A percentile compares a stretch with the other conserved stretches of the same genome.
phyloP scores from a whole-genome alignment of 768 basidiomycete species.

The Termitomyces sp. region DNA sequence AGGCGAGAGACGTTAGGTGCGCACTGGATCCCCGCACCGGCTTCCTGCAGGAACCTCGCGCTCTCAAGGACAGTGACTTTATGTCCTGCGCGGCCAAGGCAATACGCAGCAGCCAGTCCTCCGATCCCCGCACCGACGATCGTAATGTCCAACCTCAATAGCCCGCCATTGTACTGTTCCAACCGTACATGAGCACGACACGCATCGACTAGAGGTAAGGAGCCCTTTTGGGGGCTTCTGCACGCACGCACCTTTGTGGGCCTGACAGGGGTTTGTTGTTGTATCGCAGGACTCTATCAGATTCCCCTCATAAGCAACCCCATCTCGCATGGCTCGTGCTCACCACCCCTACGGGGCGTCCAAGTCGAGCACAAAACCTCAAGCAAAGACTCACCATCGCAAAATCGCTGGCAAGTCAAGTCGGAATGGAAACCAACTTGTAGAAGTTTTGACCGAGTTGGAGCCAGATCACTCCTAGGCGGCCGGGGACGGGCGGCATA shows the following conservation, averaged over 20 bases:
- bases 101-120: slow-evolving; percentile 41
- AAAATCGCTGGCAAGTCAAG: background rate
- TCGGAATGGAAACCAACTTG: background rate
- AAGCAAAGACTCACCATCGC: background rate
- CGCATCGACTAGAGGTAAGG: too few species aligned
- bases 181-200: background rate
- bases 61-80: slow-evolving; percentile 43
- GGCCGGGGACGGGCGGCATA: background rate
- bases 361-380: background rate
- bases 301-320: too few species aligned
- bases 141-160: slow-evolving; percentile 18
- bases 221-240: too few species aligned
- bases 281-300: background rate
- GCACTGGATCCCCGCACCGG: slow-evolving; percentile 51
- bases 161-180: background rate
- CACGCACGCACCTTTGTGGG: background rate
- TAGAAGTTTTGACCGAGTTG: background rate
- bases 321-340: too few species aligned
- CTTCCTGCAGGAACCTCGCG: slow-evolving; percentile 32
- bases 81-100: slow-evolving; percentile 42
- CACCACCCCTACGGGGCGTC: too few species aligned
- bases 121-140: slow-evolving; percentile 50
- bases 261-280: background rate
- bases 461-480: too few species aligned
- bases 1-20: slow-evolving; percentile 37